A percentile compares a stretch with the other conserved stretches of the same genome.
Evolutionary conservation across 2,329 filamentous ascomycete species (phyloP).

Genomic region (Balansia obtecta): DNA sequence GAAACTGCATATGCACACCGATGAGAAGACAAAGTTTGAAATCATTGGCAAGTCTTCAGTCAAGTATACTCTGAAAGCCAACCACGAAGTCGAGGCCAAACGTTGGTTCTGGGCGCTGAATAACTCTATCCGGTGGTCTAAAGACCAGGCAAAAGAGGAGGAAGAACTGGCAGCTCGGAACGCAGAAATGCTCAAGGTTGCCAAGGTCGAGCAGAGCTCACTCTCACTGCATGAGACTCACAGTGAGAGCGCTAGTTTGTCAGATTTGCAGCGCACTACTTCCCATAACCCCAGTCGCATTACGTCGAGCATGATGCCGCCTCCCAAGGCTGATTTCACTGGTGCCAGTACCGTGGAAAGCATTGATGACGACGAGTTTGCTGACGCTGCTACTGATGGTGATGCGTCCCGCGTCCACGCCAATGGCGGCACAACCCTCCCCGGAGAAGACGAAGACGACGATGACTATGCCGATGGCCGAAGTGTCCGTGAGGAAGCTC

Average conservation of each 20-base stretch:
- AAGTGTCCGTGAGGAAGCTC: slow-evolving; percentile 61
- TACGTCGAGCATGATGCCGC: slow-evolving; percentile 13
- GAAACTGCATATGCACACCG: slow-evolving; percentile 84
- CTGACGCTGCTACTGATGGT: slow-evolving; percentile 33
- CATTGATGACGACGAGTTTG: slow-evolving; percentile 39
- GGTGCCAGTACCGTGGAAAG: slow-evolving; percentile 35
- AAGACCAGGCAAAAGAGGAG: slow-evolving; percentile 91
- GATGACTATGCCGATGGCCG: slow-evolving; percentile 62
- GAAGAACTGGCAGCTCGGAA: slow-evolving; percentile 62
- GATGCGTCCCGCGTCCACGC: slow-evolving; percentile 25
- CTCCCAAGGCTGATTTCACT: slow-evolving; percentile 24
- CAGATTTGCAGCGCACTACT: slow-evolving; percentile 31
- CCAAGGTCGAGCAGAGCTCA: slow-evolving; percentile 60
- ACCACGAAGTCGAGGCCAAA: slow-evolving; percentile 96
- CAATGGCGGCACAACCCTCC: slow-evolving; percentile 21
- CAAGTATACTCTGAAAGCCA: slow-evolving; percentile 95
- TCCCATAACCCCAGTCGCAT: slow-evolving; percentile 27
- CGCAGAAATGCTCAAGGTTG: slow-evolving; percentile 64
- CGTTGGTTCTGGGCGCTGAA: slow-evolving; percentile 99
- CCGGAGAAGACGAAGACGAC: slow-evolving; percentile 46
- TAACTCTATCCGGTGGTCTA: slow-evolving; percentile 96
- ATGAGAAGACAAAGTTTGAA: slow-evolving; percentile 96
- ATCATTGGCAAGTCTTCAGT: slow-evolving; percentile 97
- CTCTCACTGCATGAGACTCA: slow-evolving; percentile 32
- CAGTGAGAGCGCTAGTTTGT: slow-evolving; percentile 40